phyloP scores from a whole-genome alignment of 1,139 yeast species.

The Pichia sp. region DNA sequence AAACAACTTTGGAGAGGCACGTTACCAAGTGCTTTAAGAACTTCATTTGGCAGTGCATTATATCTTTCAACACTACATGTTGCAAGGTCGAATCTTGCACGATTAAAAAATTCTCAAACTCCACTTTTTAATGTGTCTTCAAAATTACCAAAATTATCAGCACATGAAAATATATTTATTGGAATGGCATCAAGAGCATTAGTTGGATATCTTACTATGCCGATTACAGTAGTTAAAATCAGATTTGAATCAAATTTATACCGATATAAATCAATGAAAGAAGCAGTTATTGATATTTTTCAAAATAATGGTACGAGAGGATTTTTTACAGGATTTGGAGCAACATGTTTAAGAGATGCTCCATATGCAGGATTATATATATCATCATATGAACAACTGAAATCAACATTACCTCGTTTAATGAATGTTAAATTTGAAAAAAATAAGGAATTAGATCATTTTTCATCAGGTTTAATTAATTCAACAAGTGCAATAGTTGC shows the following conservation, averaged over 20 bases:
- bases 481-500: conserved; percentile 67
- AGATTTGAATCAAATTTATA: conserved; percentile 78
- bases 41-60: conserved; percentile 86
- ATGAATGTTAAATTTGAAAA: conserved; percentile 4
- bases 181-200: conserved; percentile 78
- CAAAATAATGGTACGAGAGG: conserved; percentile 49
- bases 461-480: conserved; percentile 55
- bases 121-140: conserved; percentile 26
- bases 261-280: conserved; percentile 57
- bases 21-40: conserved; percentile 80
- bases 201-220: conserved; percentile 93
- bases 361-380: conserved; percentile 96
- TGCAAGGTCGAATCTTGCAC: conserved; percentile 49
- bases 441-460: conserved; percentile 27
- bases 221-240: conserved; percentile 90
- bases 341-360: conserved; percentile 85
- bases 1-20: conserved; percentile 88
- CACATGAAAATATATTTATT: conserved; percentile 60
- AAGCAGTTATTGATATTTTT: conserved; percentile 58
- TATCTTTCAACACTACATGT: conserved; percentile 69
- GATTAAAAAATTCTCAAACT: conserved; percentile 17
- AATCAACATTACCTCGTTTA: conserved; percentile 31
- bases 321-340: conserved; percentile 81
- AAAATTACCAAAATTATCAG: conserved; percentile 63
- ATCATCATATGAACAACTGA: conserved; percentile 71